phyloP scores from a whole-genome alignment of 2,329 filamentous ascomycete species.

The Ceratocystis cubensis region DNA sequence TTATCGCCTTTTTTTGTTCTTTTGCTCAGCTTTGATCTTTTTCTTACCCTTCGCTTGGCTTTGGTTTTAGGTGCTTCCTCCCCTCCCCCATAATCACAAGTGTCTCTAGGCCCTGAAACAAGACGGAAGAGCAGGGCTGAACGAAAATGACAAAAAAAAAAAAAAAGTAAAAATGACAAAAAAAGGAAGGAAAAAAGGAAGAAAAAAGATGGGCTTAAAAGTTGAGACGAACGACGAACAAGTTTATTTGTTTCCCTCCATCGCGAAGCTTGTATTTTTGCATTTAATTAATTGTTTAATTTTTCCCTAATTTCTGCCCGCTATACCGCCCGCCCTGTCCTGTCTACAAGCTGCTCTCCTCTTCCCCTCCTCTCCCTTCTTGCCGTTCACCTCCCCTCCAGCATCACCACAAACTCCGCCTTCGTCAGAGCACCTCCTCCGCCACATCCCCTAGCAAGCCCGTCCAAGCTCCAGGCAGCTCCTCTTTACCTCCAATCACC shows the following conservation, averaged over 20 bases:
- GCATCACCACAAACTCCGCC: no score
- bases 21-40: background rate
- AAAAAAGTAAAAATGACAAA: background rate
- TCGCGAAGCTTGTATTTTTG: constrained; percentile 1
- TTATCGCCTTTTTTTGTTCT: background rate
- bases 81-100: background rate
- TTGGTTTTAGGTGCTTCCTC: background rate
- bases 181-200: background rate
- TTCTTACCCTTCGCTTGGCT: background rate
- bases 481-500: background rate
- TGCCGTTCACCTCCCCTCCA: no score
- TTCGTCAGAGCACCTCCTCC: no score
- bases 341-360: background rate
- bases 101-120: background rate
- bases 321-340: background rate
- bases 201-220: background rate
- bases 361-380: background rate
- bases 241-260: background rate
- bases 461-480: background rate
- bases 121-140: background rate
- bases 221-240: background rate
- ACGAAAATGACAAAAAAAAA: background rate
- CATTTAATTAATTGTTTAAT: constrained; percentile 9
- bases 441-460: background rate
- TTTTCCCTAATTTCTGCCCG: background rate